A percentile compares a stretch with the other conserved stretches of the same genome.
Evolutionary conservation across 2,329 filamentous ascomycete genomes (phyloP).

Genomic region (Harringtonia lauricola): DNA sequence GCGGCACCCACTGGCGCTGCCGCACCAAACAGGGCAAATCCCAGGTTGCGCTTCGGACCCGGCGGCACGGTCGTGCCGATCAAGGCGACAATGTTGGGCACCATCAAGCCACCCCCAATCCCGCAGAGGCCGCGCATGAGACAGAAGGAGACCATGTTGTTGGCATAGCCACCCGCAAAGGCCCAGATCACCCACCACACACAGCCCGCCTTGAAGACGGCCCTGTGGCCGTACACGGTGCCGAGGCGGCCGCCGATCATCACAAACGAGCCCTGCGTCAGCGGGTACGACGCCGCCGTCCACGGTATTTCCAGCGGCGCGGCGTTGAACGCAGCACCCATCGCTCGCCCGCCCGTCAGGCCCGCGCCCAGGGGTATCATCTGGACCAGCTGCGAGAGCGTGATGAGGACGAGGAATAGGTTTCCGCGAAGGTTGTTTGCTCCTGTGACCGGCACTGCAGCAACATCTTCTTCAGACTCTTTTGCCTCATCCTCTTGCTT

Average conservation of each 20-base stretch:
- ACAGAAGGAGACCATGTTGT: constrained; percentile 28
- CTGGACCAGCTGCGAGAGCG: neutral
- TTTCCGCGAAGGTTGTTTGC: neutral
- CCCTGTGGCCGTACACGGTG: constrained; percentile 39
- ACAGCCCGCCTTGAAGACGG: constrained; percentile 32
- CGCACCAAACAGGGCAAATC: constrained; percentile 33
- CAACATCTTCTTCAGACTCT: no score
- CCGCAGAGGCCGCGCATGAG: constrained; percentile 33
- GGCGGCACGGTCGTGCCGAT: constrained; percentile 34
- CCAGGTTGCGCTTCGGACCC: constrained; percentile 31
- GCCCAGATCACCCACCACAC: constrained; percentile 30
- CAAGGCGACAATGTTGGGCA: constrained; percentile 40
- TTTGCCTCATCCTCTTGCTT: no score
- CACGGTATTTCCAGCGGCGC: neutral
- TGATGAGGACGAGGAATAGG: neutral
- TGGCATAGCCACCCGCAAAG: constrained; percentile 30
- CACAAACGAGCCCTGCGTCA: constrained; percentile 41
- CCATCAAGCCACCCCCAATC: constrained; percentile 36
- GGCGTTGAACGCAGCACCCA: neutral
- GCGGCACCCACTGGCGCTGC: constrained; percentile 32
- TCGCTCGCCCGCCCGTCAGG: neutral
- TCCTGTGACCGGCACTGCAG: neutral
- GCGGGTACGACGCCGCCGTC: constrained; percentile 4
- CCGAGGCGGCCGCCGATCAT: constrained; percentile 38
- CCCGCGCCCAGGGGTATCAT: neutral